These are phyloP conservation scores for Calocybe cyanea DNA, from an alignment of 768 basidiomycete genomes.

Conservation along the genomic window DNA sequence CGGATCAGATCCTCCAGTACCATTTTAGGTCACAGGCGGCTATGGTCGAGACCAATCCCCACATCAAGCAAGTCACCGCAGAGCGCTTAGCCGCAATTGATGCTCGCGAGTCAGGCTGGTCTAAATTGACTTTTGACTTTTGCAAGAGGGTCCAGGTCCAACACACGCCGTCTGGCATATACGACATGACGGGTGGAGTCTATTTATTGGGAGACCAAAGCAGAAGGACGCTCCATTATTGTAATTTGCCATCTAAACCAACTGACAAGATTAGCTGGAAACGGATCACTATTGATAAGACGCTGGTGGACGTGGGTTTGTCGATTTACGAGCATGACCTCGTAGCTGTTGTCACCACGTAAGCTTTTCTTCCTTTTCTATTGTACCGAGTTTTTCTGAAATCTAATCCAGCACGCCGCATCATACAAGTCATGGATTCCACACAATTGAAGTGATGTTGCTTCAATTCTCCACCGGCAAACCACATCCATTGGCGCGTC, in stretches of 20 bases:
- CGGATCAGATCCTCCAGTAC: conserved; percentile 30
- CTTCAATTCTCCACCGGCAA: conserved; percentile 9
- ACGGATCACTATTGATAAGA: conserved; percentile 21
- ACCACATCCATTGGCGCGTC: conserved; percentile 13
- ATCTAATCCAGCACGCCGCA: background rate
- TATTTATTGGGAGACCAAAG: conserved; percentile 32
- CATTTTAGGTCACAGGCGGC: conserved; percentile 21
- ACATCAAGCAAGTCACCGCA: background rate
- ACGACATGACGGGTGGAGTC: conserved; percentile 37
- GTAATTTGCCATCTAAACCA: conserved; percentile 26
- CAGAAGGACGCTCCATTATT: conserved; percentile 26
- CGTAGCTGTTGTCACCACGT: conserved; percentile 37
- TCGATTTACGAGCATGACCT: conserved; percentile 41
- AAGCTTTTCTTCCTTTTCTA: conserved; percentile 13
- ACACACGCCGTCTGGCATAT: conserved; percentile 31
- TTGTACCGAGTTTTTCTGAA: background rate
- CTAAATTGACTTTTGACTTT: conserved; percentile 21
- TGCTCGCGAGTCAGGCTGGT: conserved; percentile 29
- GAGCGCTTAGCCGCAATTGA: conserved; percentile 25
- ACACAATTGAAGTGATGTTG: conserved; percentile 4
- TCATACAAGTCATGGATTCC: background rate
- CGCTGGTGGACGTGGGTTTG: conserved; percentile 39
- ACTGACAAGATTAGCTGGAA: conserved; percentile 26
- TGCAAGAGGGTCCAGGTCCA: conserved; percentile 21
- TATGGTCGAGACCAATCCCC: conserved; percentile 27